Evolutionary conservation across 139 green algal genomes (phyloP), one percentile per base, ranked within the genome.

Genomic region (Gonium pectorale): DNA sequence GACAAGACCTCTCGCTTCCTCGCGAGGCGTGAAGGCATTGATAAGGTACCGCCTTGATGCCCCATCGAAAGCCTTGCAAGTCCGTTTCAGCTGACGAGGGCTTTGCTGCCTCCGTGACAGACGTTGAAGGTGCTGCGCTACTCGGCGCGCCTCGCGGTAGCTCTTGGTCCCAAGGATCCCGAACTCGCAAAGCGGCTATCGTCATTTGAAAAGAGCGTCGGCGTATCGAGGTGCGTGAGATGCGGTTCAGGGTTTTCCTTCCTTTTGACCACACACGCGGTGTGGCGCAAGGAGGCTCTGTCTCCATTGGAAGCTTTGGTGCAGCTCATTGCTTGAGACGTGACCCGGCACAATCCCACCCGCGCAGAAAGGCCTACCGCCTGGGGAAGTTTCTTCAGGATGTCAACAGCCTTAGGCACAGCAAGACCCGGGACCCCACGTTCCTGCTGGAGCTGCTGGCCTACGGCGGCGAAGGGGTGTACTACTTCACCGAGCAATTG

Each of bases 401-500:
- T 60, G 80, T 97, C 3, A 94, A 96, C 75, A 88, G 74, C 59
- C 27, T 96, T 29, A 89, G 92, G 49, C 93, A 94, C 69, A 91
- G 69, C 80, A 54, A 70, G 40, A 67, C 88, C 72, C 68, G 66
- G 54, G 60, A 88, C 43, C 1, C 73, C 26, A 75, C 87, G 1
- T 71, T 78, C 4, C 27, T 92, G 7, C 89, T 97, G 59, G 91
- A 96, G 83, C 67, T 94, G n/a, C 35, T 96, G 5, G 88, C 91
- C 0, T 94, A 91, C 54, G 90, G 85, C 0, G 94, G 95, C 0
- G 94, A 97, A 15, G 92, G 90, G 5, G 49, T 93, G 0, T 98
- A 98, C 86, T 97, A 96, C 90, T 98, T 98, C 77, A 64, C 95
- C 8, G 94, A 97, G 71, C 95, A 98, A 86, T 81, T 95, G 6